Percentiles rank a stretch among this genome's conserved stretches.
Conservation (phyloP, 1,284 basidiomycete species). For the Melampsora occidentalis region DNA sequence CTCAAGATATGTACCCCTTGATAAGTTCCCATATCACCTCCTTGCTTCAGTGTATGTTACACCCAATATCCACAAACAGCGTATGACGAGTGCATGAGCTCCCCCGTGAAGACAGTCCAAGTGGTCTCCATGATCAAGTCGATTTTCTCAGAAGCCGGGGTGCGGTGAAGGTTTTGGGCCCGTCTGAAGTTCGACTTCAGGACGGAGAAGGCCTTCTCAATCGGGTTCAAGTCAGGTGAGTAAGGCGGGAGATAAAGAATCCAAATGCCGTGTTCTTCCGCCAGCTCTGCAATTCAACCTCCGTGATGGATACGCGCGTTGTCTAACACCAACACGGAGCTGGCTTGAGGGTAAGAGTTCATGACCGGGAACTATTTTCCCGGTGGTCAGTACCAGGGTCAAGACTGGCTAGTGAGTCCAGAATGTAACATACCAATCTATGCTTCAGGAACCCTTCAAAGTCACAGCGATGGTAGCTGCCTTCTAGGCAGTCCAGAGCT, state of each 20-base stretch:
- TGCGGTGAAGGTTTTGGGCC: no score
- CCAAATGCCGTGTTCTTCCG: neutral
- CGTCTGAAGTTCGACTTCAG: neutral
- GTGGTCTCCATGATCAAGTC: no score
- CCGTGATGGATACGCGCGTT: conserved; percentile 5
- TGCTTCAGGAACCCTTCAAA: conserved; percentile 18
- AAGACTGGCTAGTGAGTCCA: no score
- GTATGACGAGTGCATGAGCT: no score
- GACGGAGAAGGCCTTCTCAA: conserved; percentile 5
- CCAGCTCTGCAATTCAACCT: neutral
- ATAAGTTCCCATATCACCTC: no score
- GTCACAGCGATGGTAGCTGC: neutral
- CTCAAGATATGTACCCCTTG: no score
- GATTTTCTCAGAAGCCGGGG: no score
- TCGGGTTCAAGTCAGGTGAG: neutral
- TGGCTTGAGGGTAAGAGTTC: conserved; percentile 3
- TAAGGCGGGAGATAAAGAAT: neutral
- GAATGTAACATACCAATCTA: neutral
- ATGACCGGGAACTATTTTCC: neutral
- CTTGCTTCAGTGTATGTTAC: no score
- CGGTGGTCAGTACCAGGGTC: no score
- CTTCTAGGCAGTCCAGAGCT: no score
- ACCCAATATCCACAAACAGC: no score
- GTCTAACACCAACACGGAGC: conserved; percentile 13
- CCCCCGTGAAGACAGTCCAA: no score